Conservation (phyloP, 495 filamentous ascomycete genomes). For the Trichoderma erinaceum region DNA sequence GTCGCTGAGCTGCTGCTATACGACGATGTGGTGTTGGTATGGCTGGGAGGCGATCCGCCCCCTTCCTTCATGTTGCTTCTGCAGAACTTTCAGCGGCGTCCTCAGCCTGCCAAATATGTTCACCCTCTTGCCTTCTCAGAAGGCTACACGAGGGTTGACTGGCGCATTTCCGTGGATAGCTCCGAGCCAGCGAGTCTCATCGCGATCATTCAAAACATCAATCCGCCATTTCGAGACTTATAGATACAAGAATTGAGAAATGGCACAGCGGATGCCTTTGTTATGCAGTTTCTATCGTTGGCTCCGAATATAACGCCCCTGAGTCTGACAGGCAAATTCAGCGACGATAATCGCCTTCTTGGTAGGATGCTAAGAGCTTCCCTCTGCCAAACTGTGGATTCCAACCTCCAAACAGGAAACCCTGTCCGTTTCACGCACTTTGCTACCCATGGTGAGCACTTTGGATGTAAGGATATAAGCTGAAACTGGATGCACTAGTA, state of each 20-base stretch:
- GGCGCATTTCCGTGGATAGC: neutral
- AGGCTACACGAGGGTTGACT: too few species aligned
- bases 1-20: neutral
- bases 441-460: neutral
- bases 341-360: neutral
- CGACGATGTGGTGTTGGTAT: neutral
- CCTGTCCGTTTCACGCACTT: too few species aligned
- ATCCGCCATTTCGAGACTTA: neutral
- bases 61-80: neutral
- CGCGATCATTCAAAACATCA: neutral
- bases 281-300: neutral
- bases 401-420: too few species aligned
- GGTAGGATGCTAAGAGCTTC: slow-evolving; percentile 1
- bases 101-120: neutral
- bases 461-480: too few species aligned
- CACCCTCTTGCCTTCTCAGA: neutral
- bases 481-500: too few species aligned
- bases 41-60: neutral
- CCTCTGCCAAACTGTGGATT: slow-evolving; percentile 5
- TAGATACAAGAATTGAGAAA: neutral
- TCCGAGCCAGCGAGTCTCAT: neutral
- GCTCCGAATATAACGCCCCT: neutral
- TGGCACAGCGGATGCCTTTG: neutral
- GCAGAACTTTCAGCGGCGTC: neutral
- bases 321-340: neutral